phyloP scores from a whole-genome alignment of 2,329 filamentous ascomycete species.

The Cryphonectria nitschkei region DNA sequence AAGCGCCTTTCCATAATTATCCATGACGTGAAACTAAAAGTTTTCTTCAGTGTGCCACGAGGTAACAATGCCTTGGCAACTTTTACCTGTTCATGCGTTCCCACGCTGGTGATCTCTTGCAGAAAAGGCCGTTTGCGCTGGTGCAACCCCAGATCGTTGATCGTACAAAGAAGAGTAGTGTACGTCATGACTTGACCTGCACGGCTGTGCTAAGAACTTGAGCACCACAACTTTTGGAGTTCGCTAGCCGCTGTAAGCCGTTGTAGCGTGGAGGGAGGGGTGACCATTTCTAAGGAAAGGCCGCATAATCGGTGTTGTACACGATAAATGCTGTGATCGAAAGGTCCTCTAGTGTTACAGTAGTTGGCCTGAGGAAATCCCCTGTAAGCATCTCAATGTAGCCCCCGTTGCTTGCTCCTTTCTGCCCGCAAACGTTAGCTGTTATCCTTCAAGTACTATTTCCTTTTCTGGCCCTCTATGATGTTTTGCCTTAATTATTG shows the following conservation, averaged over 20 bases:
- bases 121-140: background rate
- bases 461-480: too few species aligned
- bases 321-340: background rate
- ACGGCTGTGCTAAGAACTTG: background rate
- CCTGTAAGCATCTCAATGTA: background rate
- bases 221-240: background rate
- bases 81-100: constrained; percentile 4
- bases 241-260: background rate
- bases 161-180: background rate
- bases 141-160: background rate
- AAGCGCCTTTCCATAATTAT: constrained; percentile 1
- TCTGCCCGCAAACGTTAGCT: too few species aligned
- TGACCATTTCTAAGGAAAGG: background rate
- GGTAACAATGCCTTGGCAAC: background rate
- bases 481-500: too few species aligned
- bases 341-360: background rate
- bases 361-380: background rate
- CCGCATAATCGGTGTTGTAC: background rate
- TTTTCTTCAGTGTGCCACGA: background rate
- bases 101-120: background rate
- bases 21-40: constrained; percentile 17
- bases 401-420: too few species aligned
- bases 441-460: too few species aligned
- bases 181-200: constrained; percentile 14
- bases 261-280: background rate